Evolutionary conservation across 2,329 filamentous ascomycete species (phyloP).

Genomic region (Xylariaceae sp.): DNA sequence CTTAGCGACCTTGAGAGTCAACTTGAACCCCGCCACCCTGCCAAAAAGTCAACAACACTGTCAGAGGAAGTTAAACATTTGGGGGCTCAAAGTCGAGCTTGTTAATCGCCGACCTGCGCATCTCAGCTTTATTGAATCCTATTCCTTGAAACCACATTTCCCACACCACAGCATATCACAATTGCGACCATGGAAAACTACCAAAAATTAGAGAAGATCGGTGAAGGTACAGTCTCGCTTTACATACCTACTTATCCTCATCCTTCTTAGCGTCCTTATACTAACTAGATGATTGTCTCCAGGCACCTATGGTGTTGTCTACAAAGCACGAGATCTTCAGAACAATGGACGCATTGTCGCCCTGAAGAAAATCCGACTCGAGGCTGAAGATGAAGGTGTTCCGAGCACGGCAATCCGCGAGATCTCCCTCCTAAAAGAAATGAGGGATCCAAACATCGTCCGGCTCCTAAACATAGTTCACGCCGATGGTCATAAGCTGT

Average conservation of each 20-base stretch:
- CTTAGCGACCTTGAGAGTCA: too few relatives aligned
- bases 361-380: constrained; percentile 93
- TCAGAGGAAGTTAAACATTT: too few relatives aligned
- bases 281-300: constrained; percentile 17
- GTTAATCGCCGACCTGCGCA: too few relatives aligned
- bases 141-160: constrained; percentile 21
- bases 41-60: too few relatives aligned
- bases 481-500: constrained; percentile 92
- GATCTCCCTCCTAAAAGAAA: constrained; percentile 92
- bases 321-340: constrained; percentile 88
- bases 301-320: constrained; percentile 96
- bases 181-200: constrained; percentile 81
- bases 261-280: not conserved
- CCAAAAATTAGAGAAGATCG: constrained; percentile 95
- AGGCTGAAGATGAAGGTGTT: constrained; percentile 93
- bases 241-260: too few relatives aligned
- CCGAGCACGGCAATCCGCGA: constrained; percentile 93
- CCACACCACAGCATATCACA: constrained; percentile 1
- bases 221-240: constrained; percentile 71
- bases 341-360: constrained; percentile 86
- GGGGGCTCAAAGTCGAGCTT: too few relatives aligned
- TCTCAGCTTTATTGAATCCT: too few relatives aligned
- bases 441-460: constrained; percentile 91
- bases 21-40: too few relatives aligned
- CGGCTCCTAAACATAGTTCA: constrained; percentile 90